Conservation (phyloP, 1,284 basidiomycete genomes). For the Naganishia cerealis region DNA sequence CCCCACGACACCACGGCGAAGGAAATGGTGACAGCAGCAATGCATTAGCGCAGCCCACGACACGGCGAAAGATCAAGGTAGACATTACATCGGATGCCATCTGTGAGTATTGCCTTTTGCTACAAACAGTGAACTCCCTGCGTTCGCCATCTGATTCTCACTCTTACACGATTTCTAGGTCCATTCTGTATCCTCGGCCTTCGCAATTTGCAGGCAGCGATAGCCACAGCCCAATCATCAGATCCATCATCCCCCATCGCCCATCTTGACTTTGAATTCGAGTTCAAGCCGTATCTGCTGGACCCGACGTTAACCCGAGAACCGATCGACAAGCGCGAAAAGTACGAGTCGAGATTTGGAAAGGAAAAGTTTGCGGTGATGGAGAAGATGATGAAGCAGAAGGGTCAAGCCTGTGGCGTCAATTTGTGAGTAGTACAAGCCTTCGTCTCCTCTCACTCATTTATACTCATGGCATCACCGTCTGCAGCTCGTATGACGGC, state of each 20-base stretch:
- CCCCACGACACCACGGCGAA: constrained; percentile 4
- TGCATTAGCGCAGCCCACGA: not conserved
- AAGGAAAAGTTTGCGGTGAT: constrained; percentile 45
- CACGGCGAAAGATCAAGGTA: constrained; percentile 29
- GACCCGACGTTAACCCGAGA: constrained; percentile 43
- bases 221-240: constrained; percentile 5
- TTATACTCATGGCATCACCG: not conserved
- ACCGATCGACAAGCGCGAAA: constrained; percentile 41
- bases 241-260: constrained; percentile 36
- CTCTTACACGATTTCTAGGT: constrained; percentile 31
- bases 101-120: constrained; percentile 23
- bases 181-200: constrained; percentile 43
- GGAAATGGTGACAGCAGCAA: not conserved
- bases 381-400: constrained; percentile 41
- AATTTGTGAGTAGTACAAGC: constrained; percentile 43
- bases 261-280: constrained; percentile 42
- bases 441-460: not conserved
- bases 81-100: constrained; percentile 35
- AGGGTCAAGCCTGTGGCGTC: constrained; percentile 50
- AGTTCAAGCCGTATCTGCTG: constrained; percentile 52
- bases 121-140: not conserved
- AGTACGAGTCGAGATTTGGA: constrained; percentile 50
- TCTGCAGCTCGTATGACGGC: constrained; percentile 45
- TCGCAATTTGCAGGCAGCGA: constrained; percentile 11
- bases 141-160: not conserved